Percentiles rank a stretch among this genome's conserved stretches.
These are phyloP conservation scores for Eucalyptus victrix DNA, from an alignment of 345 rosid species.

Conservation along the genomic window DNA sequence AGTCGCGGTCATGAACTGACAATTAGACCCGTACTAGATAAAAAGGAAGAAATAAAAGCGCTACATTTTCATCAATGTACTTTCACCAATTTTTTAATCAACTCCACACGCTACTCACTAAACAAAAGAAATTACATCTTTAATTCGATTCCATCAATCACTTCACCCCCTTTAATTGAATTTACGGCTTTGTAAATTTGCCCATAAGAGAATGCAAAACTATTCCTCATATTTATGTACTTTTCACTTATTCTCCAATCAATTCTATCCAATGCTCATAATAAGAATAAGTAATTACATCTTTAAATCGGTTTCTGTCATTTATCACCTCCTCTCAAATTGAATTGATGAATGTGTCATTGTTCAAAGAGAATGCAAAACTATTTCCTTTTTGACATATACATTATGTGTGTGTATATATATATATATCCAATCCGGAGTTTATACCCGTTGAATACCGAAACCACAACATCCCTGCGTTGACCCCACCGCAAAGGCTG, in stretches of 20 bases:
- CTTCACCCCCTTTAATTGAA: background rate
- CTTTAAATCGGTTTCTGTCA: rapidly evolving
- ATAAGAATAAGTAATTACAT: too few relatives aligned
- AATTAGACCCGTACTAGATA: background rate
- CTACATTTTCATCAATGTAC: background rate
- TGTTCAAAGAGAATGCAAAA: background rate
- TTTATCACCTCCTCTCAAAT: too few relatives aligned
- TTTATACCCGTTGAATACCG: background rate
- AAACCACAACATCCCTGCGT: background rate
- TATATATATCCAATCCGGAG: too few relatives aligned
- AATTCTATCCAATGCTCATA: rapidly evolving
- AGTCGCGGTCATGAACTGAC: background rate
- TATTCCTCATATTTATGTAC: too few relatives aligned
- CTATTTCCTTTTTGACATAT: background rate
- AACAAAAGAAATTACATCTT: background rate
- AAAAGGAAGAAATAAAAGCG: background rate
- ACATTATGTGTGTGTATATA: too few relatives aligned
- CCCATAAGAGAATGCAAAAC: background rate
- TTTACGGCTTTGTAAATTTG: too few relatives aligned
- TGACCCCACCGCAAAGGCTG: background rate
- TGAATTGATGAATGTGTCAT: rapidly evolving
- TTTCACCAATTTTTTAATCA: background rate
- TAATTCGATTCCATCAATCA: background rate
- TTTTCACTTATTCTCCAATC: too few relatives aligned
- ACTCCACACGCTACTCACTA: background rate